A percentile compares a stretch with the other conserved stretches of the same genome.
Evolutionary conservation across 805 yeast genomes (phyloP).

Genomic region (Jamesozyma piceae): DNA sequence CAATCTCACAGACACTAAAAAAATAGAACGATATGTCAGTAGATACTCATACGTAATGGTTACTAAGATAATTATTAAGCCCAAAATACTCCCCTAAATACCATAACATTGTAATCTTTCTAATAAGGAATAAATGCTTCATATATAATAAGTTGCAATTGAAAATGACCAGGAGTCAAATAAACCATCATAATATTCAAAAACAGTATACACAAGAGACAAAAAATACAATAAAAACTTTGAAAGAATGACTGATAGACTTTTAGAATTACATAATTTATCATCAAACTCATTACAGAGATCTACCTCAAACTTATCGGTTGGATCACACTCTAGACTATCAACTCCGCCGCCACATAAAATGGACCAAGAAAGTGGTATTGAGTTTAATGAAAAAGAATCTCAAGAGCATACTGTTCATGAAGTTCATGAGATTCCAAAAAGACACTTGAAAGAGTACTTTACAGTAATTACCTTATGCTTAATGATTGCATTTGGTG

Average conservation of each 20-base stretch:
- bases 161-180: not conserved
- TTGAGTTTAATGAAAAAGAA: too few relatives aligned
- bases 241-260: conserved; percentile 1
- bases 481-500: conserved; percentile 2
- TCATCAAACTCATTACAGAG: not conserved
- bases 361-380: not conserved
- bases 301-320: not conserved
- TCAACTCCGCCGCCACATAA: not conserved
- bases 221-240: too few relatives aligned
- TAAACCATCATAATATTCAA: too few relatives aligned
- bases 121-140: not conserved
- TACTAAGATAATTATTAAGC: too few relatives aligned
- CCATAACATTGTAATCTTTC: too few relatives aligned
- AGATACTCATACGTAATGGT: too few relatives aligned
- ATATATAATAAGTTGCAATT: not conserved
- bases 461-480: not conserved
- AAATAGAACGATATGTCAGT: too few relatives aligned
- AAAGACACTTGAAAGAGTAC: not conserved
- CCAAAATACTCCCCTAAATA: too few relatives aligned
- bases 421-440: not conserved
- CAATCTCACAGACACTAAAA: too few relatives aligned
- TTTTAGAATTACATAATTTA: not conserved
- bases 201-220: not conserved
- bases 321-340: not conserved
- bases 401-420: not conserved